phyloP scores from a whole-genome alignment of 495 filamentous ascomycete species.

The Aspergillus saccharolyticus region DNA sequence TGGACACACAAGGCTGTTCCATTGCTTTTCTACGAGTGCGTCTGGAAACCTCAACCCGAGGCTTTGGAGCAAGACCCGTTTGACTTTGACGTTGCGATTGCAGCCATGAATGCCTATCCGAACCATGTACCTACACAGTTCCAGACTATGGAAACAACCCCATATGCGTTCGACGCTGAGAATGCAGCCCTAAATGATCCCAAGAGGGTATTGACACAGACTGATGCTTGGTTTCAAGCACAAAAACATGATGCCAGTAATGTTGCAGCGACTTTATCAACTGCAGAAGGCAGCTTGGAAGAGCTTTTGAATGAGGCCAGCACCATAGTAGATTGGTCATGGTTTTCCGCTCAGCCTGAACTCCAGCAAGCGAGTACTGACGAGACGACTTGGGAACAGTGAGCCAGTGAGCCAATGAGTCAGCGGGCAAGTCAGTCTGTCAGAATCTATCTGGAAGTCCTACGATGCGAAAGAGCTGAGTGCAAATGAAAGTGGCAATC shows the following conservation, averaged over 20 bases:
- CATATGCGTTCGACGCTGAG: too few relatives aligned
- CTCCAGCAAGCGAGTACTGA: neutral
- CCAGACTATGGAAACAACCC: too few relatives aligned
- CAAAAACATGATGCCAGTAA: neutral
- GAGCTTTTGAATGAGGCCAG: neutral
- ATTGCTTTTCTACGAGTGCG: constrained; percentile 33
- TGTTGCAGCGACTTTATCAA: neutral
- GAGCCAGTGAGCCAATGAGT: too few relatives aligned
- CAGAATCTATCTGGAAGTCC: too few relatives aligned
- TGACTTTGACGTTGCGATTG: constrained; percentile 10
- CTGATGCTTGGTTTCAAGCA: too few relatives aligned
- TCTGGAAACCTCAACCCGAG: constrained; percentile 24
- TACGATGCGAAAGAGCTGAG: too few relatives aligned
- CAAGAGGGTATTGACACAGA: too few relatives aligned
- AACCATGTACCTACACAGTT: too few relatives aligned
- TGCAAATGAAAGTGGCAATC: too few relatives aligned
- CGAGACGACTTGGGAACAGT: neutral
- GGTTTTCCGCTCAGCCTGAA: neutral
- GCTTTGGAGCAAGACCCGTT: constrained; percentile 12
- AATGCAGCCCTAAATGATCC: too few relatives aligned
- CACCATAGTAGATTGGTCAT: neutral
- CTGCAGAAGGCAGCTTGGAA: neutral
- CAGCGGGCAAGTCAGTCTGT: too few relatives aligned
- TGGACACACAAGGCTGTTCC: constrained; percentile 18
- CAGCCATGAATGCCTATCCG: neutral